Base-by-base conservation (phyloP, 352 stramenopile species). In the Globisporangium emineosum region DNA sequence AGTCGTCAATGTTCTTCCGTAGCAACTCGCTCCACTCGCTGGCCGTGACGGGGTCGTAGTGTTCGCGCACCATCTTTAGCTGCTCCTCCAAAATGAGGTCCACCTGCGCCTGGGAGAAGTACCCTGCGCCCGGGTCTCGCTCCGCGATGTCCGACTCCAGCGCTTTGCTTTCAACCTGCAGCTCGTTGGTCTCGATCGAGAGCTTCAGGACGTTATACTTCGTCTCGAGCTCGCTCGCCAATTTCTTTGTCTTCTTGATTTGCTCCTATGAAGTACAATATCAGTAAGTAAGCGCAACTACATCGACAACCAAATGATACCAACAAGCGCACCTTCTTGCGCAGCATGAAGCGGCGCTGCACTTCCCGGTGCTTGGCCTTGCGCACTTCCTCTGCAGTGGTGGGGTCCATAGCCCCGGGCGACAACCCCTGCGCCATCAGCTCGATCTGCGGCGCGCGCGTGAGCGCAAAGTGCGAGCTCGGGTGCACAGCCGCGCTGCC, bases 351-450 rank as follows among this genome's bases (percentile, higher is more conserved):
- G 49, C 73, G 73, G 6, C 73, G 69, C 57, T 84, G 76, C 29
- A 81, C 73, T 17, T 71, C 73, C 49, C 73, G 67, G 50, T 81
- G 76, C 57, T 81, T 81, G 64, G 62, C 70, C 35, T 72, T 77
- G 40, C 73, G 76, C 30, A 57, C 42, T 13, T 78, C 71, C 23
- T 67, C 72, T 19, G 43, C 56, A 10, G 30, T 40, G 10, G 5
- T 35, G 17, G 3, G 9, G 9, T 12, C n/a, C n/a, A 30, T 50
- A 33, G 5, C 8, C 5, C 54, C 23, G 7, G 21, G 33, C 10
- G 54, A 60, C 2, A 49, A 5, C 10, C 40, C 54, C 21, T 45
- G 54, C 54, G 49, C 49, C 49, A 54, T 60, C 21, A 43, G 33
- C 21, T 60, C 33, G 12, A 30, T 25, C 21, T 30, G 40, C 32